Evolutionary conservation across 306 rosid species (phyloP).

Genomic region (Chamaecrista fasciculata): DNA sequence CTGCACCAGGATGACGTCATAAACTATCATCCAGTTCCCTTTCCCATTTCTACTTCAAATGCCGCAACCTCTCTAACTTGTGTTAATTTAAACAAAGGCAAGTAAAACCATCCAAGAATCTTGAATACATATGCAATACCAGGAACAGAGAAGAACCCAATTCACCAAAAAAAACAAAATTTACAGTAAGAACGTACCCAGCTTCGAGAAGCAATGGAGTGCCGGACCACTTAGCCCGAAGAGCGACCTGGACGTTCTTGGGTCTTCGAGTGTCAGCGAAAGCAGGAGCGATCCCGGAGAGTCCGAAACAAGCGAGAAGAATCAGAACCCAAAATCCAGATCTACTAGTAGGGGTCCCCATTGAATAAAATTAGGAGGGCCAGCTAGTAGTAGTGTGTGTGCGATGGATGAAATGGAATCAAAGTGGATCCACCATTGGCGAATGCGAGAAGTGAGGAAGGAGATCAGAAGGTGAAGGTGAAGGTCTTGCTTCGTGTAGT

Average conservation of each 20-base stretch:
- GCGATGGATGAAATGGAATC: background rate
- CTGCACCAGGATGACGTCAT: background rate
- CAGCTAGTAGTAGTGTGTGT: constrained; percentile 13
- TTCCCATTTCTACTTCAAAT: background rate
- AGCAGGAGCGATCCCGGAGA: constrained; percentile 34
- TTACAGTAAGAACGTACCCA: constrained; percentile 45
- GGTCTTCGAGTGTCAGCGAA: constrained; percentile 46
- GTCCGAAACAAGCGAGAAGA: constrained; percentile 35
- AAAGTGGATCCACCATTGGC: constrained; percentile 32
- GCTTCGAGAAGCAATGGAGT: constrained; percentile 92
- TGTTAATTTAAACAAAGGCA: background rate
- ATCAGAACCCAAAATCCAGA: constrained; percentile 42
- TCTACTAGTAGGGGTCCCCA: constrained; percentile 45
- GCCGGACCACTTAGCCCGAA: constrained; percentile 84
- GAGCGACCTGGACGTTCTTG: constrained; percentile 77
- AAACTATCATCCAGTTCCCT: background rate
- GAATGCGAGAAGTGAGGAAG: background rate
- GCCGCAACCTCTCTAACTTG: background rate
- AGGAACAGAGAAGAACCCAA: background rate
- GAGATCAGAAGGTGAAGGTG: background rate
- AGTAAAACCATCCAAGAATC: background rate
- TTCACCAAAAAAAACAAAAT: background rate
- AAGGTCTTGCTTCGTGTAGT: background rate
- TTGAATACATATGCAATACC: background rate
- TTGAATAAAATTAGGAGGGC: background rate